Evolutionary conservation across 306 rosid species (phyloP).

Genomic region (Canavalia gladiata): DNA sequence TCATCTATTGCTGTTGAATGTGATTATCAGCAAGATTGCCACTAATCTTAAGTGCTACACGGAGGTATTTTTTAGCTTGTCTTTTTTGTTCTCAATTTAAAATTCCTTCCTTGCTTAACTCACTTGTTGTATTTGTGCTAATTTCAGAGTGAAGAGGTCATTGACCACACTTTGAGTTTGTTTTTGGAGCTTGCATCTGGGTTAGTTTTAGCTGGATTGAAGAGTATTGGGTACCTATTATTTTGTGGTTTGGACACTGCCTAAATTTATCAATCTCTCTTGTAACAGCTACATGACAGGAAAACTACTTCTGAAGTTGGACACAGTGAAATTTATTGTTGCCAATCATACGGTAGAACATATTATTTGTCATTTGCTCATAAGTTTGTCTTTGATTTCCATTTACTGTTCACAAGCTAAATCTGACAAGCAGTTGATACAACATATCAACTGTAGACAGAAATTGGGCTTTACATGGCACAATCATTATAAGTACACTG

Average conservation of each 20-base stretch:
- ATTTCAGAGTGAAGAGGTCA: slow-evolving; percentile 95
- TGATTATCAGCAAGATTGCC: slow-evolving; percentile 61
- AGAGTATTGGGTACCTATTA: slow-evolving; percentile 42
- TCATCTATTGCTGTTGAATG: slow-evolving; percentile 60
- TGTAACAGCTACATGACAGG: slow-evolving; percentile 93
- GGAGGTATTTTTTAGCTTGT: slow-evolving; percentile 42
- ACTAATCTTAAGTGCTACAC: slow-evolving; percentile 63
- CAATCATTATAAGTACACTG: not conserved
- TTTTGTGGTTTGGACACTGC: slow-evolving; percentile 35
- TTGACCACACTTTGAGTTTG: slow-evolving; percentile 94
- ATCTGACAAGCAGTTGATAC: slow-evolving; percentile 4
- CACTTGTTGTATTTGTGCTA: slow-evolving; percentile 37
- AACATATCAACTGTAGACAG: slow-evolving; percentile 15
- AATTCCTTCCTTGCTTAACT: slow-evolving; percentile 28
- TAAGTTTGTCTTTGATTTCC: slow-evolving; percentile 15
- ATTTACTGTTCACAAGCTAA: slow-evolving; percentile 17
- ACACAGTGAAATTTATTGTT: slow-evolving; percentile 89
- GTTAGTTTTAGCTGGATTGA: slow-evolving; percentile 61
- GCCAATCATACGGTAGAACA: slow-evolving; percentile 88
- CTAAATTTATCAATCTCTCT: slow-evolving; percentile 28
- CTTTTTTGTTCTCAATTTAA: slow-evolving; percentile 20
- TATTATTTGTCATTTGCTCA: slow-evolving; percentile 17
- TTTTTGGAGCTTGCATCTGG: slow-evolving; percentile 99
- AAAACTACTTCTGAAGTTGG: slow-evolving; percentile 95
- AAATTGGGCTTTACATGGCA: slow-evolving; percentile 8